phyloP scores from a whole-genome alignment of 176 grass and related monocot species.

The Ampelocalamus luodianensis region DNA sequence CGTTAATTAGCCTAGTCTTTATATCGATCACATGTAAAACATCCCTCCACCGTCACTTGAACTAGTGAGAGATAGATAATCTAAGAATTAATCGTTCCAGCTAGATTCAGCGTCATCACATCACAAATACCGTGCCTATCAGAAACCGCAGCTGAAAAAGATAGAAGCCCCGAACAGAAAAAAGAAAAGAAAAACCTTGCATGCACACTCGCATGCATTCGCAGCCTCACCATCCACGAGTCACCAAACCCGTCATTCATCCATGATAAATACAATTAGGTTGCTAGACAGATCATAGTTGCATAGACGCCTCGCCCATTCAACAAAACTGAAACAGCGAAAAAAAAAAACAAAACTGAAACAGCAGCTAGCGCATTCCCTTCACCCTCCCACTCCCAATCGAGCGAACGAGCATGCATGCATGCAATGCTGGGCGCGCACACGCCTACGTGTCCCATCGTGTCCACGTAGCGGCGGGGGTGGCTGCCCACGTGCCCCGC shows the following conservation, averaged over 20 bases:
- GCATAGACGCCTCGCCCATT: background rate
- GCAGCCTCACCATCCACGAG: background rate
- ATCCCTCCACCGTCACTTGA: background rate
- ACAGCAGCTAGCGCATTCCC: background rate
- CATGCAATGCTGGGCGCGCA: background rate
- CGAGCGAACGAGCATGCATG: background rate
- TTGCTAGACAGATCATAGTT: background rate
- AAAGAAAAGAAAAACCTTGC: background rate
- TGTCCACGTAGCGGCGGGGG: conserved; percentile 2
- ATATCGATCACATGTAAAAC: background rate
- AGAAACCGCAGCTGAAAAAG: background rate
- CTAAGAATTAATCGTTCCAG: background rate
- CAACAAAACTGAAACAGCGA: background rate
- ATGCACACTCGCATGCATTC: background rate
- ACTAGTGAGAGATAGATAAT: background rate
- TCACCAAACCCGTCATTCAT: background rate
- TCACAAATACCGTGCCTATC: background rate
- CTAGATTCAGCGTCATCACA: background rate
- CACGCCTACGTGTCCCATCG: background rate
- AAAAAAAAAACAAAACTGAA: background rate
- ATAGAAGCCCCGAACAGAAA: background rate
- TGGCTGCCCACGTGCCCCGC: background rate
- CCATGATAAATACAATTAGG: background rate
- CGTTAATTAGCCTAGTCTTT: background rate
- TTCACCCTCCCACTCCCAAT: background rate